Evolutionary conservation across 2,329 filamentous ascomycete genomes (phyloP).

Genomic region (Cladosporium sp.): DNA sequence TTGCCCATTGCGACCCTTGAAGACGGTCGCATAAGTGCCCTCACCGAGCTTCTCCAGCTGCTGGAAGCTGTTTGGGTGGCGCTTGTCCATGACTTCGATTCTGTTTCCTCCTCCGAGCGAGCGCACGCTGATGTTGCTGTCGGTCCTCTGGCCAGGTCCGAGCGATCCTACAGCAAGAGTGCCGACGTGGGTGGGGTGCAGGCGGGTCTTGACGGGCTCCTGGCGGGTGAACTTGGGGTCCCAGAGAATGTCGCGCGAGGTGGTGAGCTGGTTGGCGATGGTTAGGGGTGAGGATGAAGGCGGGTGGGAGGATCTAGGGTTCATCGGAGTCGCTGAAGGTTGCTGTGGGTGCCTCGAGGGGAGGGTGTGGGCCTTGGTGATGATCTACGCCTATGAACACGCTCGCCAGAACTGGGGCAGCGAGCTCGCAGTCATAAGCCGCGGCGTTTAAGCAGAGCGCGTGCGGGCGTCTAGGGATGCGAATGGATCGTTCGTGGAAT

Average conservation of each 20-base stretch:
- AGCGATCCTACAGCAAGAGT: constrained; percentile 37
- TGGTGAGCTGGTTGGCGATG: constrained; percentile 45
- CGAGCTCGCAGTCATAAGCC: not conserved
- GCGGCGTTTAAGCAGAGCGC: not conserved
- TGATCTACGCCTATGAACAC: not conserved
- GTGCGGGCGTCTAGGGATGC: not conserved
- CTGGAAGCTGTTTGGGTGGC: constrained; percentile 96
- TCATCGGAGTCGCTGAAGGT: not conserved
- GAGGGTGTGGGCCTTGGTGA: not conserved
- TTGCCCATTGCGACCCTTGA: constrained; percentile 96
- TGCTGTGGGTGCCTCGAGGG: not conserved
- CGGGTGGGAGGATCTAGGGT: not conserved
- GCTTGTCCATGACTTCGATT: constrained; percentile 70
- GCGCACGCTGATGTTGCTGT: constrained; percentile 49
- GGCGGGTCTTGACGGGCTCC: constrained; percentile 41
- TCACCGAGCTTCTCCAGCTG: constrained; percentile 98
- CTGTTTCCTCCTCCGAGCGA: constrained; percentile 43
- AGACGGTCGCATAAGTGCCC: constrained; percentile 97
- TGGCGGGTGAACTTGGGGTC: constrained; percentile 43
- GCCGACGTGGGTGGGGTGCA: constrained; percentile 46
- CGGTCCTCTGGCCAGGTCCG: constrained; percentile 38
- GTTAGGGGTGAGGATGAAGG: constrained; percentile 28
- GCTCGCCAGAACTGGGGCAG: too few species aligned
- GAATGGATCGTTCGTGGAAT: not conserved
- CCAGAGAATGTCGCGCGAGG: constrained; percentile 48